A percentile compares a stretch with the other conserved stretches of the same genome.
Conservation (phyloP, 257 asterid species). For the Solanum tarapatanum region DNA sequence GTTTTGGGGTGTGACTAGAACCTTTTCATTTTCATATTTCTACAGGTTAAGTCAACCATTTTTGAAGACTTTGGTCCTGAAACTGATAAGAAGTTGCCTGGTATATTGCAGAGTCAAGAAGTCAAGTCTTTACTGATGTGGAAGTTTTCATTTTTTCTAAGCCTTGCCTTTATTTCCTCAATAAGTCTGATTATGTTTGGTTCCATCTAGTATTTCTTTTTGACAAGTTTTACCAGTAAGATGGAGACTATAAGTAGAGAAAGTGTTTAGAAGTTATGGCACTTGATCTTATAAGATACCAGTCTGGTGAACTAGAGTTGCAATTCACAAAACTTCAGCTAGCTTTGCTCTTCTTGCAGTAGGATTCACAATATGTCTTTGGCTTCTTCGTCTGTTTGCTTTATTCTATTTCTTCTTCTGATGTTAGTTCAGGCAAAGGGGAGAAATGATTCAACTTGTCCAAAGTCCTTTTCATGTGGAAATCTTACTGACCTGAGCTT, state of each 20-base stretch:
- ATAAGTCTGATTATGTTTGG: background rate
- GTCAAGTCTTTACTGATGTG: background rate
- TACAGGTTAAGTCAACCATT: background rate
- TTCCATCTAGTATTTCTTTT: background rate
- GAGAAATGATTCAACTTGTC: background rate
- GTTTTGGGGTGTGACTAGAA: background rate
- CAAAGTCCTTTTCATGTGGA: background rate
- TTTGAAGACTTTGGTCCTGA: background rate
- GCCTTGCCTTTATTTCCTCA: background rate
- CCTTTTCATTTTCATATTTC: background rate
- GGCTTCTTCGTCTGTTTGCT: background rate
- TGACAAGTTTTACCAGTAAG: background rate
- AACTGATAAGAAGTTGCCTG: background rate
- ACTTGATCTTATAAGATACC: background rate
- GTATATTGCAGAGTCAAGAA: background rate
- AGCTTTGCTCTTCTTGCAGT: background rate
- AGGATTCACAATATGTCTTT: background rate
- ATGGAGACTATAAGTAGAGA: background rate
- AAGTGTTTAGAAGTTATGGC: background rate
- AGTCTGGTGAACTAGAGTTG: background rate
- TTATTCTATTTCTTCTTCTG: background rate
- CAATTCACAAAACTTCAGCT: background rate
- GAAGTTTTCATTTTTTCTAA: background rate
- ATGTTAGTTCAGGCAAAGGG: background rate
- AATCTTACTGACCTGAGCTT: background rate